Evolutionary conservation across 345 rosid genomes (phyloP), one percentile per base, ranked within the genome.

Genomic region (Citrus australasica): DNA sequence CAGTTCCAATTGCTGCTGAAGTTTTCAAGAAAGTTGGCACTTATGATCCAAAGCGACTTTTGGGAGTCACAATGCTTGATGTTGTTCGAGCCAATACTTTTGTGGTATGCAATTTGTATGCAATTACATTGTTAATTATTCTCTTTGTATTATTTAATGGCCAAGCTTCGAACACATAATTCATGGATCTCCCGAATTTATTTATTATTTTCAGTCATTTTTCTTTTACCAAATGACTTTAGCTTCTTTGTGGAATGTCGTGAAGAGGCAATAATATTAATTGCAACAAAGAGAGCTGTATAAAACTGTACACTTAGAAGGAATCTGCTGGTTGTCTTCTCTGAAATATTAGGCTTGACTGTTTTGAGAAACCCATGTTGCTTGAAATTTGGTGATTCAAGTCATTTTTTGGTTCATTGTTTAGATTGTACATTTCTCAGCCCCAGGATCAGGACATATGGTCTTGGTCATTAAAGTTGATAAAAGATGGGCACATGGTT

Each of bases 61-160:
- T 94, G 87, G 99, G 98, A 69, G 99, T 94, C 69, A 94, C 98
- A 21, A 92, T 88, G 93, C 98, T 96, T 75, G 99, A 96, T 85
- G 97, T 90, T 88, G 98, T 94, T 37, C 82, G 99, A 90, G 99
- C 98, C 30, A 96, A 92, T 78, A 96, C 99, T 13, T 96, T 96
- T 84, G 98, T 92, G 98, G 98, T 96, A 87, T 73, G 90, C 42
- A 68, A 19, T 64, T n/a, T n/a, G 0, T 21, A 56, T 11, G 40
- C 4, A 27, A 16, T 76, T n/a, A 25, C 32, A 6, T 51, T 5
- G 27, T 22, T n/a, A 4, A 22, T 19, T 74, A 74, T 16, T 27
- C 16, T 27, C 4, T 28, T 55, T 66, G 59, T 66, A 63, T n/a
- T 71, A 51, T 71, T 61, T 46, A n/a, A 32, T 32, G 30, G 28